Base-by-base conservation (phyloP, 768 basidiomycete genomes). In the Hydnomerulius pinastri region DNA sequence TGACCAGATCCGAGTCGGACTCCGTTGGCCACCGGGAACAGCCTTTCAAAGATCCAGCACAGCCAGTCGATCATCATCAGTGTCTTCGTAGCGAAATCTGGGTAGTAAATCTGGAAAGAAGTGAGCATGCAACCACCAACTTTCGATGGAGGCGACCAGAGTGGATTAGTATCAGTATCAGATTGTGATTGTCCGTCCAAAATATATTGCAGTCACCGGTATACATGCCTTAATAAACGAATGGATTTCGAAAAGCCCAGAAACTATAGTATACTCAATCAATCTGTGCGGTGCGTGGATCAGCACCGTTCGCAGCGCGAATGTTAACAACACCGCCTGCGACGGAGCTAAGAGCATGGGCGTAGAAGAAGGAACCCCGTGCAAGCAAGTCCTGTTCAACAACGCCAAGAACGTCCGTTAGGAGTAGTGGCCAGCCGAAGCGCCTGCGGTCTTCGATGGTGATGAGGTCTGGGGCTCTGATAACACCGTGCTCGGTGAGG, bases 321-420 rank as follows among this genome's bases (percentile, higher is more conserved):
- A 74, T 56, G 43, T 76, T 76, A n/a, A 69, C 25, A 13, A 74
- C 68, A 20, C 75, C 74, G 4, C 74, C 74, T 2, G 64, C 75
- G 18, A 76, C 66, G 5, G 73, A 75, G 46, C 72, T 73, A 55
- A 75, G 60, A 0, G 65, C 71, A 51, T 76, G 73, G 13, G 70
- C 76, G 11, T 77, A 77, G 52, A 77, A 77, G 59, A 65, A 77
- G 8, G 60, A 59, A 4, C 60, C 55, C 20, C 66, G 66, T 6
- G 65, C 60, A n/a, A 76, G 56, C 46, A 78, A 54, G 17, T 68
- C 68, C 60, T 78, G 77, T 54, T 77, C 76, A 28, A 77, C 67
- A 17, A 78, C 53, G 7, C 70, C 73, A 13, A 72, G 64, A 9
- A 77, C 67, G 46, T 77, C 77, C 48, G 73, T 73, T 50, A 77